Conservation (phyloP, 352 stramenopile genomes). For the Phytophthora capsici region DNA sequence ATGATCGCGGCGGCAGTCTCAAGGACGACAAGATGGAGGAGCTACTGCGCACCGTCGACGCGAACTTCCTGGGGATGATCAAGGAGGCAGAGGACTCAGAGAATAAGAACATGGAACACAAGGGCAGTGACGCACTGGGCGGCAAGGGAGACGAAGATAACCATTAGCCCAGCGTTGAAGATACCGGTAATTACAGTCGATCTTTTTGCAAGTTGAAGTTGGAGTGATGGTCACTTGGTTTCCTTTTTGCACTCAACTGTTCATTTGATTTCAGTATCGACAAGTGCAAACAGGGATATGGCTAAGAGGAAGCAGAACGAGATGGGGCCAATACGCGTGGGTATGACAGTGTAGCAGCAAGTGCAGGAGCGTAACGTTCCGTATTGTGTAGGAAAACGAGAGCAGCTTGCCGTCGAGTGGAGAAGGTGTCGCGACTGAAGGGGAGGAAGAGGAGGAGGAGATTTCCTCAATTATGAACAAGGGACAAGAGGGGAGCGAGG, state of each 20-base stretch:
- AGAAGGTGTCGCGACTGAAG: conserved; percentile 40
- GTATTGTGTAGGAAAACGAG: conserved; percentile 30
- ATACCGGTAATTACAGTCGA: not conserved
- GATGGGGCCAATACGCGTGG: conserved; percentile 24
- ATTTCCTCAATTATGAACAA: conserved; percentile 9
- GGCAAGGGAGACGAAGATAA: conserved; percentile 44
- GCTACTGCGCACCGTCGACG: conserved; percentile 92
- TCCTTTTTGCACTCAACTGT: conserved; percentile 33
- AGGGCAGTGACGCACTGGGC: conserved; percentile 47
- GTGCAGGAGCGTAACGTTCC: not conserved
- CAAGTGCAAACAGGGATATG: conserved; percentile 31
- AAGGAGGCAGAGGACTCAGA: conserved; percentile 95
- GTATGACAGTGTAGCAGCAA: not conserved
- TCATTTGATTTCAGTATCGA: conserved; percentile 25
- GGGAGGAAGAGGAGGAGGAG: conserved; percentile 37
- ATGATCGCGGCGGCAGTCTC: conserved; percentile 58
- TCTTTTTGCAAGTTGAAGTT: conserved; percentile 44
- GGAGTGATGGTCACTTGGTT: conserved; percentile 51
- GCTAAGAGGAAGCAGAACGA: conserved; percentile 35
- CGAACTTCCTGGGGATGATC: conserved; percentile 96
- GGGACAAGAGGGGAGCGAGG: conserved; percentile 14
- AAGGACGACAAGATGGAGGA: conserved; percentile 96
- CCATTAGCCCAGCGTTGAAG: conserved; percentile 11
- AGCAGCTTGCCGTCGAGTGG: conserved; percentile 29
- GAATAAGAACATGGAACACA: conserved; percentile 91